These are phyloP conservation scores for Rhexocercosporidium sp. DNA, from an alignment of 2,329 filamentous ascomycete genomes.

Conservation along the genomic window DNA sequence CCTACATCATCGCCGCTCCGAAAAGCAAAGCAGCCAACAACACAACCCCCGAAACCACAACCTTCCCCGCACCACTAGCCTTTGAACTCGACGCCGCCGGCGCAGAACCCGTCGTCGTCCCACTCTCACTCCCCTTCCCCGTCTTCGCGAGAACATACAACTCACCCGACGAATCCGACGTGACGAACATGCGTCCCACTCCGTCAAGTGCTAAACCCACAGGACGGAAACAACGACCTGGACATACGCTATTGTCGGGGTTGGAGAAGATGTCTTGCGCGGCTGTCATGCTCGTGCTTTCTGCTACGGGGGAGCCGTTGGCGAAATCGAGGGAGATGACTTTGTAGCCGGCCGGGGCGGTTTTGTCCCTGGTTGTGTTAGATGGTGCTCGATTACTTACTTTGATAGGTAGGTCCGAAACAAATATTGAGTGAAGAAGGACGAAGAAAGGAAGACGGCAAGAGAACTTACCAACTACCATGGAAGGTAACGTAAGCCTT, in stretches of 20 bases:
- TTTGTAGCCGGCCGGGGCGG: conserved; percentile 53
- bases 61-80: not conserved
- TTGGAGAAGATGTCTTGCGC: conserved; percentile 61
- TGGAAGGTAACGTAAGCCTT: conserved; percentile 66
- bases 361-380: conserved; percentile 53
- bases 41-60: not conserved
- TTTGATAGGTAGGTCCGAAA: too few relatives aligned
- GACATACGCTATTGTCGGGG: conserved; percentile 57
- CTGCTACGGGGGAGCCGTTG: conserved; percentile 49
- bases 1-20: not conserved
- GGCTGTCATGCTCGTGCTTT: conserved; percentile 51
- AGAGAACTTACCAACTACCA: conserved; percentile 28
- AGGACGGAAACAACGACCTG: conserved; percentile 64
- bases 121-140: conserved; percentile 18
- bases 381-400: conserved; percentile 56
- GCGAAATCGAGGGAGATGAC: conserved; percentile 50
- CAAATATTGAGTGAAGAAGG: not conserved
- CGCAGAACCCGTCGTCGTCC: conserved; percentile 1
- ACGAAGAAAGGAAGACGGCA: not conserved
- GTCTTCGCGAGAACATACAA: conserved; percentile 58
- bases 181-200: conserved; percentile 25
- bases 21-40: not conserved
- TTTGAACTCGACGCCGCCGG: conserved; percentile 14
- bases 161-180: conserved; percentile 59
- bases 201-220: conserved; percentile 60